Base-by-base conservation (phyloP, 164 flowering plant genomes). In the Tinospora cordifolia region DNA sequence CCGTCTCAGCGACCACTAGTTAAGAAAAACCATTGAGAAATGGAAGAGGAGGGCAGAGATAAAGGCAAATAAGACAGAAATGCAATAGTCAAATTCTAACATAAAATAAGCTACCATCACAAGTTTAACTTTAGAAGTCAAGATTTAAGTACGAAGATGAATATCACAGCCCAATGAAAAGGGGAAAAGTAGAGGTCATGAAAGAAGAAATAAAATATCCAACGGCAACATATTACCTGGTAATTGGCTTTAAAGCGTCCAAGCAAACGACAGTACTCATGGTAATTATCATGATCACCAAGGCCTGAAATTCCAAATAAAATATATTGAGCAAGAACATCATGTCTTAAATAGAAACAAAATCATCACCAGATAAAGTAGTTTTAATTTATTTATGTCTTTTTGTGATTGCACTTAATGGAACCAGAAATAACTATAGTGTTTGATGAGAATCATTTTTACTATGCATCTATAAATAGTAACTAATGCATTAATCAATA, bases 241-340 rank as follows among this genome's bases (percentile, higher is more conserved):
- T 88, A 95, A 79, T 88, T 95, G 74, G 87, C 88, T 79, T 90
- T 87, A 75, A 95, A 95, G 67, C 99, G 96, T 59, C 98, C 99
- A 71, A 95, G 93, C 77, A 95, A 90, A 71, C 99, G 98, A 75
- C 99, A 95, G 74, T 79, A 95, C 73, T 90, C 99, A 87, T 95
- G 99, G 79, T 95, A 95, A 80, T 95, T 95, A 74, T 95, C 99
- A 83, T 92, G 99, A 79, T 92, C 94, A 75, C 86, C 91, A 77
- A 95, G 97, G 74, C 98, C 99, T 95, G 81, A 40, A 40, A 62
- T 46, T 59, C 57, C 66, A 67, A 69, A 65, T 14, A 58, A 75
- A 69, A 70, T 25, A 65, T 15, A 60, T 63, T 51, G 17, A 72
- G 38, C 21, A 24, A 64, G 25, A 62, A 60, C 25, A 62, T n/a